Evolutionary conservation across 257 asterid species (phyloP).

Genomic region (Haberlea rhodopensis): DNA sequence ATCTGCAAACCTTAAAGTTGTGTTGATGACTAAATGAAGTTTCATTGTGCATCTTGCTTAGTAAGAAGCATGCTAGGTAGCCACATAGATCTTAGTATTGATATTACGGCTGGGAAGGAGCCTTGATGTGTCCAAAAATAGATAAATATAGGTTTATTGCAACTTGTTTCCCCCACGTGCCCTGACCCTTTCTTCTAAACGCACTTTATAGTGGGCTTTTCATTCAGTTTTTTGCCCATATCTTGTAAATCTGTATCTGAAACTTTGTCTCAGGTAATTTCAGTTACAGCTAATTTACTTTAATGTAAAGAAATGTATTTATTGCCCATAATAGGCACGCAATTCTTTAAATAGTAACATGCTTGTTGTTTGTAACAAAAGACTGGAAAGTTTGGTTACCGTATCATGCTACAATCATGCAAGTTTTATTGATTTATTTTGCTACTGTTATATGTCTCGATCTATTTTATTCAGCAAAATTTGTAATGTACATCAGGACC

Average conservation of each 20-base stretch:
- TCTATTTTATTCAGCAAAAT: constrained; percentile 19
- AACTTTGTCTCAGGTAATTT: too few species aligned
- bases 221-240: too few species aligned
- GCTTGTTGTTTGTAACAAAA: constrained; percentile 12
- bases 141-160: background rate
- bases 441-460: constrained; percentile 1
- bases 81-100: background rate
- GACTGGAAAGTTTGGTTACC: background rate
- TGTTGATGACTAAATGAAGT: background rate
- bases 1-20: too few species aligned
- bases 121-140: background rate
- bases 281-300: background rate
- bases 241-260: too few species aligned
- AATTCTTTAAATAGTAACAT: constrained; percentile 4
- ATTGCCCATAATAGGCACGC: constrained; percentile 14
- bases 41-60: background rate
- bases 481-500: constrained; percentile 52
- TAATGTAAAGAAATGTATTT: background rate
- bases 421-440: constrained; percentile 11
- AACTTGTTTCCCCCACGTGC: background rate
- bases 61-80: background rate
- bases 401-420: constrained; percentile 7
- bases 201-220: background rate
- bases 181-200: background rate
- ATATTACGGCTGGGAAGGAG: background rate